A percentile compares a stretch with the other conserved stretches of the same genome.
phyloP scores from a whole-genome alignment of 2,329 filamentous ascomycete genomes.

The Penicillium sp. region DNA sequence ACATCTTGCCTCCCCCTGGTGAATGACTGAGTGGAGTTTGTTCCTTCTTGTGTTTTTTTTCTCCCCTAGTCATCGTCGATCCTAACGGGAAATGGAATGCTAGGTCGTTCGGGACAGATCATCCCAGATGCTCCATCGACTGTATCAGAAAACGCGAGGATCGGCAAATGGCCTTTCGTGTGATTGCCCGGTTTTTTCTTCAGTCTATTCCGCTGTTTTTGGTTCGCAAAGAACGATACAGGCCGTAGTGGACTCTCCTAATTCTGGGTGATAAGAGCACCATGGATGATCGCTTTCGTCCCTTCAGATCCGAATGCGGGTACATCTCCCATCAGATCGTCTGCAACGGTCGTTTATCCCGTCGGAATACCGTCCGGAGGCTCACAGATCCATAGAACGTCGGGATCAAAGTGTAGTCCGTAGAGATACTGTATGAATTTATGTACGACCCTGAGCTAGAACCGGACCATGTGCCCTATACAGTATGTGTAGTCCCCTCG shows the following conservation, averaged over 20 bases:
- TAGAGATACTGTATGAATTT: background rate
- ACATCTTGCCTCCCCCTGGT: background rate
- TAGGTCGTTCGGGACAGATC: background rate
- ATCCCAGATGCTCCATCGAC: background rate
- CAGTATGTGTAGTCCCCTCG: background rate
- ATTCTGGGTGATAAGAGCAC: background rate
- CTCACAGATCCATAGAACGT: background rate
- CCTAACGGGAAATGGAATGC: slow-evolving; percentile 1
- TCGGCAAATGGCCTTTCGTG: background rate
- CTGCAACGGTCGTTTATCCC: background rate
- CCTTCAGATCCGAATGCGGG: background rate
- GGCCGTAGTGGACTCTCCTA: background rate
- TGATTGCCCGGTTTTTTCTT: background rate
- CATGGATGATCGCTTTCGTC: background rate
- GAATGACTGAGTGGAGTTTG: background rate
- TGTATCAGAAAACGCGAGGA: background rate
- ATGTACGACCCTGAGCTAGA: background rate
- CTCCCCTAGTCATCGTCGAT: background rate
- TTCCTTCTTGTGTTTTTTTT: background rate
- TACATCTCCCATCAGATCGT: background rate
- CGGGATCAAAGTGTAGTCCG: background rate
- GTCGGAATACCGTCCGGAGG: slow-evolving; percentile 8
- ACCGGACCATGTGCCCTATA: background rate
- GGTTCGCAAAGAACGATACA: background rate
- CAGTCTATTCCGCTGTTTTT: background rate